Conservation (phyloP, 352 stramenopile genomes). For the Saprolegnia parasitica region DNA sequence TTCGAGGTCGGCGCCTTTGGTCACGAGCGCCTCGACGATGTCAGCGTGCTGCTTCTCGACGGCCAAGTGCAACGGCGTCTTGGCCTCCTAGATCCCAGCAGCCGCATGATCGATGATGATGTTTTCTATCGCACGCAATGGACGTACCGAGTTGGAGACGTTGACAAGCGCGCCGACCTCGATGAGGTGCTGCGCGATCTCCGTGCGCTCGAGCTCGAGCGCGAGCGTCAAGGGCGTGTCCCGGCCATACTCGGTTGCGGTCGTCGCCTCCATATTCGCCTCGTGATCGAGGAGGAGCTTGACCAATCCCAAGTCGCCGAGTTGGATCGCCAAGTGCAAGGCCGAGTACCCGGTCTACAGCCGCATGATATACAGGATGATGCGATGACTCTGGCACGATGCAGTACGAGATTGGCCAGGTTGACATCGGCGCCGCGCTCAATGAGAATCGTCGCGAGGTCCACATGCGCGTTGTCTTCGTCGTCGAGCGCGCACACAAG, state of each 20-base stretch:
- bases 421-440: conserved; percentile 1
- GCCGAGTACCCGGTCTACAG: background rate
- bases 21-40: background rate
- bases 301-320: background rate
- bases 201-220: background rate
- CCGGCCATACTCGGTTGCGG: conserved; percentile 2
- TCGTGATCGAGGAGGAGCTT: background rate
- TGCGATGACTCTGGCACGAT: no score
- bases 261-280: conserved; percentile 1
- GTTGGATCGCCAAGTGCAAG: conserved; percentile 12
- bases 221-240: conserved; percentile 10
- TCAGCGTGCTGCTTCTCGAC: background rate
- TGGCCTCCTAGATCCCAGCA: background rate
- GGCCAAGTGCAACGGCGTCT: conserved; percentile 12
- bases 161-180: background rate
- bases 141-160: conserved; percentile 11
- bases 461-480: conserved; percentile 11
- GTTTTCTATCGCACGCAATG: no score
- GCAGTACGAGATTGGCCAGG: background rate
- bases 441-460: background rate
- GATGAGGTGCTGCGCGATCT: background rate
- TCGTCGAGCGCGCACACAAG: conserved; percentile 12
- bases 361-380: no score
- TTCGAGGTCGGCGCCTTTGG: conserved; percentile 5
- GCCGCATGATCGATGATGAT: no score